These are phyloP conservation scores for Gymnopilus junonius DNA, from an alignment of 768 basidiomycete species.

Conservation along the genomic window DNA sequence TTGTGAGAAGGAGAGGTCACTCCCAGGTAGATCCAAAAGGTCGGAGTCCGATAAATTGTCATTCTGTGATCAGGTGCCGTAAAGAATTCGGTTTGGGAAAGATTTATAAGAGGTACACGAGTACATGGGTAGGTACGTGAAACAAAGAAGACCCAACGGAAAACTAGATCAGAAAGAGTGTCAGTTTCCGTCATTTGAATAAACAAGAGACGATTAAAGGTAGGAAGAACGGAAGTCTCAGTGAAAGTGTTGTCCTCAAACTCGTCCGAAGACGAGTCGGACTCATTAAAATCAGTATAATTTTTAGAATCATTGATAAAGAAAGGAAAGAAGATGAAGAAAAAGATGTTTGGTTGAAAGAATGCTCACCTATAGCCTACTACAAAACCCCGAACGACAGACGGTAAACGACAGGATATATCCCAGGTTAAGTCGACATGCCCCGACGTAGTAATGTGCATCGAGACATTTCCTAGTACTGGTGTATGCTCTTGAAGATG, in stretches of 20 bases:
- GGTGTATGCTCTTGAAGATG: constrained; percentile 47
- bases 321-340: constrained; percentile 2
- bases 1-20: constrained; percentile 1
- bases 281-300: constrained; percentile 58
- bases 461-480: constrained; percentile 55
- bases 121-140: constrained; percentile 1
- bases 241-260: constrained; percentile 39
- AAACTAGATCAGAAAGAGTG: not conserved
- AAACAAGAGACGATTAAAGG: constrained; percentile 7
- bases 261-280: constrained; percentile 39
- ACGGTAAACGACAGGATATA: constrained; percentile 22
- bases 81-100: not conserved
- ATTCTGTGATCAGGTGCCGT: not conserved
- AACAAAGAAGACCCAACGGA: not conserved
- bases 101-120: constrained; percentile 1
- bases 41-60: not conserved
- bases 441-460: constrained; percentile 39
- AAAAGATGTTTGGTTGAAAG: constrained; percentile 15
- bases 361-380: constrained; percentile 27
- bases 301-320: constrained; percentile 46
- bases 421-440: constrained; percentile 53
- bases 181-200: not conserved
- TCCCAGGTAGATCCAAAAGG: not conserved
- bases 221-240: constrained; percentile 34
- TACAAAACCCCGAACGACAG: constrained; percentile 7